Percentiles rank a stretch among this genome's conserved stretches.
phyloP scores from a whole-genome alignment of 164 flowering plant species.

The Stephania japonica region DNA sequence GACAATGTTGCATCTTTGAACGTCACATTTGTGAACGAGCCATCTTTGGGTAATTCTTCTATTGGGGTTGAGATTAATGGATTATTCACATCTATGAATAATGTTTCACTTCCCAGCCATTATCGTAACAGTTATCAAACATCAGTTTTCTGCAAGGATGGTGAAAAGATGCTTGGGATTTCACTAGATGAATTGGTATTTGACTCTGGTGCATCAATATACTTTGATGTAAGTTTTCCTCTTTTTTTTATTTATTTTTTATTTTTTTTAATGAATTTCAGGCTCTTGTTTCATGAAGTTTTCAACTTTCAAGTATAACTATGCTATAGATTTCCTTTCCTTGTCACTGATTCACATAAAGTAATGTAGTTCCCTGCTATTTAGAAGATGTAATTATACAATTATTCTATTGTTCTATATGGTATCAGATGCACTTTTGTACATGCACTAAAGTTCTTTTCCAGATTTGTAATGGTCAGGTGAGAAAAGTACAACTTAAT shows the following conservation, averaged over 20 bases:
- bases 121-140: slow-evolving; percentile 15
- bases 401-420: neutral
- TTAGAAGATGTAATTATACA: neutral
- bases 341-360: no score
- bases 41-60: slow-evolving; percentile 48
- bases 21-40: slow-evolving; percentile 57
- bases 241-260: no score
- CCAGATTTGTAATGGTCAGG: no score
- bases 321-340: neutral
- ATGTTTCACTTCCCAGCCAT: slow-evolving; percentile 10
- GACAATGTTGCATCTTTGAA: slow-evolving; percentile 67
- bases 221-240: slow-evolving; percentile 48
- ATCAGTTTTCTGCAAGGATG: slow-evolving; percentile 28
- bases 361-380: neutral
- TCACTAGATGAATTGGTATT: slow-evolving; percentile 67
- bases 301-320: neutral
- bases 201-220: slow-evolving; percentile 54
- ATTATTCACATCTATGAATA: slow-evolving; percentile 38
- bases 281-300: neutral
- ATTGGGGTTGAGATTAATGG: slow-evolving; percentile 77
- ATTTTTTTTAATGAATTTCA: neutral
- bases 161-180: slow-evolving; percentile 66
- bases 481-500: no score
- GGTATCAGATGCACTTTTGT: neutral
- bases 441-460: no score